Evolutionary conservation across 2,329 filamentous ascomycete species (phyloP), one percentile per base, ranked within the genome.

Genomic region (Claviceps humidiphila): DNA sequence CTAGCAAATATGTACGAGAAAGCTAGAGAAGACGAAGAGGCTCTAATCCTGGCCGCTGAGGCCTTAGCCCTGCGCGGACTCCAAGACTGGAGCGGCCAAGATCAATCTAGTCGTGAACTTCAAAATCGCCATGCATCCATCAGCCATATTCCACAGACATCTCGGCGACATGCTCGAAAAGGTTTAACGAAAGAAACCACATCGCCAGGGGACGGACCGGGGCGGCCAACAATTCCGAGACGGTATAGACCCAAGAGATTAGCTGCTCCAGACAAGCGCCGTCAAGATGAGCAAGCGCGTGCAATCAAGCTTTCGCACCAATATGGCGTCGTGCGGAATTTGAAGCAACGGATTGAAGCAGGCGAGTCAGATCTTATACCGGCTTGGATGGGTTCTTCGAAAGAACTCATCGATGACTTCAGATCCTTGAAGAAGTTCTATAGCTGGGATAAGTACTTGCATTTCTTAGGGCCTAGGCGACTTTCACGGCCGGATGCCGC

Each of bases 1-100:
- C 74, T 96, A 9, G 88, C 88, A 13, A 89, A 86, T 60, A 80
- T 96, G 66, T 95, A 94, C 61, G 88, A 94, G 64, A 81, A 77
- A 56, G 77, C 78, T 45, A 82, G 82, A 56, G 80, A 84, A 68
- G 81, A 78, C 22, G 85, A 89, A 60, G 81, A 88, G 60, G 89
- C 89, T 1, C 79, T 89, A 54, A 82, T 85, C 54, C 78, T 89
- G 49, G 81, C 87, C 48, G 85, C 84, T 38, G 85, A 94, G 63
- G 82, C 87, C 8, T 77, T 91, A 58, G 74, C 80, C 37, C 70
- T 89, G 22, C 77, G 78, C 56, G 75, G 76, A 53, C 69, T 66
- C 11, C 69, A 70, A 50, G 68, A 71, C 26, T 50, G 43, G 11
- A 14, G 17, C 26, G 9, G 24, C 14, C 52, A 53, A 26, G 22